Evolutionary conservation across 331 rosid species (phyloP), one percentile per base, ranked within the genome.

Genomic region (Quercus tomentella): DNA sequence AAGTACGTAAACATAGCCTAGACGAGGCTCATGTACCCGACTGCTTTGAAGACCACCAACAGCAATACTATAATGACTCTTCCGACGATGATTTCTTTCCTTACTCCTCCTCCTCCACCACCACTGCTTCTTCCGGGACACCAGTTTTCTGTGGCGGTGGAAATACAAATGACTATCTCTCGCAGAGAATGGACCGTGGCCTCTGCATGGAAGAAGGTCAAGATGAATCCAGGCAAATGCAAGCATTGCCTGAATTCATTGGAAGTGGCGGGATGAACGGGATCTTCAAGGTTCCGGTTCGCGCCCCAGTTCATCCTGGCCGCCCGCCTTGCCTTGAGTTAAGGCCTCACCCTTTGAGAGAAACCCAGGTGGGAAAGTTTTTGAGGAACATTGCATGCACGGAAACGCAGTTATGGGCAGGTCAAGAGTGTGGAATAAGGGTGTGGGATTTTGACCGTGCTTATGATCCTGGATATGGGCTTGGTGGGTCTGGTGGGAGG

Each of bases 321-420:
- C 86, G 99, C 4, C 97, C 99, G 0, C 89, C 99, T 0, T 96
- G 97, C 81, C 80, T 96, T 31, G 99, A 93, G 91, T 83, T 96
- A n/a, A 89, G 99, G 77, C 99, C 99, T 0, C 99, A 96, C 41
- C 99, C 99, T 0, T 70, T 96, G 62, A 88, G 94, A 86, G 99
- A 96, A 82, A 96, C 99, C 2, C 99, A 96, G 77, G 93, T 88
- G 1, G 98, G 99, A 1, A 93, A 89, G 52, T 96, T 92, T 79
- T 85, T 96, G 28, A 86, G 99, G 73, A 96, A 86, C 85, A 93
- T 96, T 68, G 99, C 94, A 0, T 93, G 98, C 81, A 90, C 98
- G 0, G 94, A 92, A 66, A 79, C 87, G 23, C 99, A 96, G 80
- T 58, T 96, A 77, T 96, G 99, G 99, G 93, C 94, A 25, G 99